Conservation (phyloP, 225 moss, liverwort and hornwort species). For the Physcomitrellopsis africana region DNA sequence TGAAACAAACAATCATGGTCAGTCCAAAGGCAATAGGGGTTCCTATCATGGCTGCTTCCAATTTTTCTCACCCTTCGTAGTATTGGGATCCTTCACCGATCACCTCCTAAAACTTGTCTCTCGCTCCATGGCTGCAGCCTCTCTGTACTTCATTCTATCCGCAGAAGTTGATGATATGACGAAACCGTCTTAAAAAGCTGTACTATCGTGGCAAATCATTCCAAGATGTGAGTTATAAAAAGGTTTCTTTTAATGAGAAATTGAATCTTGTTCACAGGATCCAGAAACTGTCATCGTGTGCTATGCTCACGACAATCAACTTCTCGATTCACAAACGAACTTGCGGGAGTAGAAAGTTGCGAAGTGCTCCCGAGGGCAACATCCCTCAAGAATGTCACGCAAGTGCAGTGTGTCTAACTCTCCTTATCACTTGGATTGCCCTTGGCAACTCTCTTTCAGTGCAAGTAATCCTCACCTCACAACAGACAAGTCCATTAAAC, state of each 20-base stretch:
- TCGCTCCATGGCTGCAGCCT: not conserved
- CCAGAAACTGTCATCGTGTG: not conserved
- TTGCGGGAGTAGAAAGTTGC: not conserved
- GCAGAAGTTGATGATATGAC: not conserved
- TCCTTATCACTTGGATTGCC: not conserved
- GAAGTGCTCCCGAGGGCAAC: slow-evolving; percentile 4
- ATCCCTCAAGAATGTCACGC: slow-evolving; percentile 25
- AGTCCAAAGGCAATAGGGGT: slow-evolving; percentile 63
- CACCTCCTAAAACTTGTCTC: not conserved
- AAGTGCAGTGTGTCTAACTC: slow-evolving; percentile 7
- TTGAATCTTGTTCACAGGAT: not conserved
- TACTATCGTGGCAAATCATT: not conserved
- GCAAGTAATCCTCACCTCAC: not conserved
- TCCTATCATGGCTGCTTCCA: slow-evolving; percentile 55
- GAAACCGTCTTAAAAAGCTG: not conserved
- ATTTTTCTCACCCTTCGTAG: not conserved
- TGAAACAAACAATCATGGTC: slow-evolving; percentile 64
- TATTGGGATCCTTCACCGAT: not conserved
- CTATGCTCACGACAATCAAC: not conserved
- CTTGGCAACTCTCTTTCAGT: not conserved
- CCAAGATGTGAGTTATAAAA: not conserved
- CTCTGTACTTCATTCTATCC: not conserved
- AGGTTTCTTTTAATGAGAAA: not conserved
- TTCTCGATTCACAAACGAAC: not conserved
- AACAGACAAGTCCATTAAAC: not conserved